Conservation (phyloP, 805 yeast genomes). For the Wickerhamomyces sydowiorum region DNA sequence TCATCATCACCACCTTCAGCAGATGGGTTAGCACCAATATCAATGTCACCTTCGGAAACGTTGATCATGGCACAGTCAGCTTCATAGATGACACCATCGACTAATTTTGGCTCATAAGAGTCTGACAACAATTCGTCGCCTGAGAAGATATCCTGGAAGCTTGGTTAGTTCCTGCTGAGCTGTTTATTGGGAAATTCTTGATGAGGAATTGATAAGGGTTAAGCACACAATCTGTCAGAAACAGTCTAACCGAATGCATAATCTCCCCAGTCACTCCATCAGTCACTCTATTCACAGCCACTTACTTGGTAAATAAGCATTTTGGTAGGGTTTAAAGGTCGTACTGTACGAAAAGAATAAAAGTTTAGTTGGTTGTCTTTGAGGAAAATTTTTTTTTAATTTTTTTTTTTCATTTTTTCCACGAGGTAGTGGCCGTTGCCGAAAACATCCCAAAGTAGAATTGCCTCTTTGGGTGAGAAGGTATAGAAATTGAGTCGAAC, state of each 20-base stretch:
- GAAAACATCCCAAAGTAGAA: constrained; percentile 1
- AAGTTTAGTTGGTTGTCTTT: too few relatives aligned
- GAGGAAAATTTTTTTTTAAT: constrained; percentile 8
- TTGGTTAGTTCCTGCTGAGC: constrained; percentile 11
- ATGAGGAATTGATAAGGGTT: neutral
- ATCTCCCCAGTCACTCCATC: neutral
- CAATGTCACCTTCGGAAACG: constrained; percentile 88
- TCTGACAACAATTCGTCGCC: constrained; percentile 96
- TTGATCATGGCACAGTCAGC: constrained; percentile 93
- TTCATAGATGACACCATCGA: constrained; percentile 90
- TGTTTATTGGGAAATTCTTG: neutral
- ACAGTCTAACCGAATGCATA: neutral
- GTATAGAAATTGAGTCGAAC: too few relatives aligned
- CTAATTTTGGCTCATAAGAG: constrained; percentile 86
- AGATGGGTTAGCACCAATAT: constrained; percentile 99
- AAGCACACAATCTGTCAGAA: too few relatives aligned
- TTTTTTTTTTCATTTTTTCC: constrained; percentile 2
- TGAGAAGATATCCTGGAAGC: constrained; percentile 74
- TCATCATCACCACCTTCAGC: constrained; percentile 88
- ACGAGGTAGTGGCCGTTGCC: constrained; percentile 1
- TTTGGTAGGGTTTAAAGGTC: neutral
- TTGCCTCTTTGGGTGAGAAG: too few relatives aligned
- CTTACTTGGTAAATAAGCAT: neutral
- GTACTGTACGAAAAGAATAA: too few relatives aligned
- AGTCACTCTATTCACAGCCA: neutral